Evolutionary conservation across 2,329 filamentous ascomycete genomes (phyloP).

Genomic region (Colletotrichum coccodes): DNA sequence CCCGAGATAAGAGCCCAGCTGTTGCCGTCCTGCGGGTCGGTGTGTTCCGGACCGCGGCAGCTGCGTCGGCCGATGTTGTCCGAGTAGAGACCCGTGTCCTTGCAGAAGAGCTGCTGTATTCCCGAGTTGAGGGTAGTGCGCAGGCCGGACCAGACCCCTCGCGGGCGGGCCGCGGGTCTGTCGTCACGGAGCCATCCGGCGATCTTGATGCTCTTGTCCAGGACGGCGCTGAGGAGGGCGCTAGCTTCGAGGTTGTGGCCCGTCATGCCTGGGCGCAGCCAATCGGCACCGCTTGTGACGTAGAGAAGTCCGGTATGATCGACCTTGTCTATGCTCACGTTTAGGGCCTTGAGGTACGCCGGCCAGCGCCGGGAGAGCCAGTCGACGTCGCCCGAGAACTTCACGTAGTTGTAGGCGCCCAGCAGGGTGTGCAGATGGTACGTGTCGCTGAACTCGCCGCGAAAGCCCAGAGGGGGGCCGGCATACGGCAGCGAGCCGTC

Average conservation of each 20-base stretch:
- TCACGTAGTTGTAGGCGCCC: conserved; percentile 59
- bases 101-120: conserved; percentile 37
- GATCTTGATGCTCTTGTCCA: conserved; percentile 58
- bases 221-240: conserved; percentile 62
- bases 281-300: conserved; percentile 59
- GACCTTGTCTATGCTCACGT: conserved; percentile 46
- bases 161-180: conserved; percentile 13
- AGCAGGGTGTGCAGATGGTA: conserved; percentile 68
- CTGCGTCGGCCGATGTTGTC: conserved; percentile 51
- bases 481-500: conserved; percentile 58
- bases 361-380: conserved; percentile 56
- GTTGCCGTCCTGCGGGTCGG: conserved; percentile 62
- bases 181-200: conserved; percentile 53
- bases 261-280: conserved; percentile 60
- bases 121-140: conserved; percentile 34
- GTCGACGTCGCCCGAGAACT: conserved; percentile 55
- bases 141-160: conserved; percentile 32
- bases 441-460: conserved; percentile 55
- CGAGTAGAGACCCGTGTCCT: conserved; percentile 50
- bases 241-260: conserved; percentile 63
- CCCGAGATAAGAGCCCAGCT: conserved; percentile 53
- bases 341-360: conserved; percentile 50
- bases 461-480: conserved; percentile 53
- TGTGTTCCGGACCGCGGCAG: conserved; percentile 45
- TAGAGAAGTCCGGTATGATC: conserved; percentile 54